These are phyloP conservation scores for Talaromyces sp. DNA, from an alignment of 2,329 filamentous ascomycete species.

Conservation along the genomic window DNA sequence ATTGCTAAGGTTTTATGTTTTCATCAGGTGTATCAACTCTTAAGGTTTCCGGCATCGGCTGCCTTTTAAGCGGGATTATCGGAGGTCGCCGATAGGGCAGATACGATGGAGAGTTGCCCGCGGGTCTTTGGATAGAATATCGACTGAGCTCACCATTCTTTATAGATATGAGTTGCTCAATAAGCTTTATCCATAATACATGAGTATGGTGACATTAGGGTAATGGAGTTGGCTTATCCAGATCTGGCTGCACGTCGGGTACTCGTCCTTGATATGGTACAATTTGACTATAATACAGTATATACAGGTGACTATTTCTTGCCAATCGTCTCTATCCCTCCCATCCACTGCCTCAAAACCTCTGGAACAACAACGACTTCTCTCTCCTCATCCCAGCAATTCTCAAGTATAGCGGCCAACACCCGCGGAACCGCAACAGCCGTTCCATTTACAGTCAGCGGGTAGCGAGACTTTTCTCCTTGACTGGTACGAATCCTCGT, in stretches of 20 bases:
- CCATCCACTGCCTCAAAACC: constrained; percentile 81
- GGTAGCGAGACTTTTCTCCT: constrained; percentile 59
- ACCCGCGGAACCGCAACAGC: constrained; percentile 88
- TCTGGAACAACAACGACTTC: constrained; percentile 71
- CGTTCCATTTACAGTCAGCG: constrained; percentile 91
- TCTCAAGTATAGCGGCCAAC: constrained; percentile 83
- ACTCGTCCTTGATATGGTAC: too few relatives aligned
- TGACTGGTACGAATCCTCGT: constrained; percentile 63
- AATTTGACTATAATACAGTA: neutral
- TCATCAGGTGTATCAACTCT: constrained; percentile 9
- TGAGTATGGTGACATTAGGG: neutral
- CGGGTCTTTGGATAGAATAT: neutral
- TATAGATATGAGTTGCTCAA: neutral
- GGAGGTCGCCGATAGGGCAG: constrained; percentile 16
- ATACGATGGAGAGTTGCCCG: neutral
- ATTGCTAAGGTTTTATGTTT: constrained; percentile 6
- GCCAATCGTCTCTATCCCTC: constrained; percentile 64
- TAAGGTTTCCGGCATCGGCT: constrained; percentile 9
- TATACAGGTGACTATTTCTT: constrained; percentile 13
- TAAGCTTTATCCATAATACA: neutral
- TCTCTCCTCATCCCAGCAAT: constrained; percentile 74
- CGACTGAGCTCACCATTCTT: neutral
- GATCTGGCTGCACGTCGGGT: too few relatives aligned
- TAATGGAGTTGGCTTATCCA: neutral
- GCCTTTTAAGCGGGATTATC: neutral